Percentiles rank a stretch among this genome's conserved stretches.
These are phyloP conservation scores for Beauveria caledonica DNA, from an alignment of 2,329 filamentous ascomycete genomes.

Conservation along the genomic window DNA sequence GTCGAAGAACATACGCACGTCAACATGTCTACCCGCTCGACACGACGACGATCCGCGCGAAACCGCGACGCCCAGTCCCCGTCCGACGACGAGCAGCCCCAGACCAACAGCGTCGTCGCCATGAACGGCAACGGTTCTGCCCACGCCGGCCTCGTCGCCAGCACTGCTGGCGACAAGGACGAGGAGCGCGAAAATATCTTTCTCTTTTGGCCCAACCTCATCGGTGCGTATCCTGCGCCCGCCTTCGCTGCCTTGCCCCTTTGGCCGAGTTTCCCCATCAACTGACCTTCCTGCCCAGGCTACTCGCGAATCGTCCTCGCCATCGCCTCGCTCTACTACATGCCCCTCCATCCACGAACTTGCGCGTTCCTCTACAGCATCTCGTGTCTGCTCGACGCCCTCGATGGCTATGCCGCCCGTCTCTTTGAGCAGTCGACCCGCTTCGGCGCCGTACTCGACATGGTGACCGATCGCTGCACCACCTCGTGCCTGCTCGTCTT, in stretches of 20 bases:
- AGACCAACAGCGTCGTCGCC: constrained; percentile 12
- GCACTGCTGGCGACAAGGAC: constrained; percentile 21
- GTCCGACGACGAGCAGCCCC: constrained; percentile 2
- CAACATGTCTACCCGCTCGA: constrained; percentile 31
- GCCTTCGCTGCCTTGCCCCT: neutral
- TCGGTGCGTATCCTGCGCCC: constrained; percentile 46
- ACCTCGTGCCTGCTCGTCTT: constrained; percentile 93
- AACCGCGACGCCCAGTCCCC: constrained; percentile 15
- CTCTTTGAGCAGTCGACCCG: constrained; percentile 82
- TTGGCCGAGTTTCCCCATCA: too few relatives aligned
- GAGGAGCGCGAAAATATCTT: constrained; percentile 64
- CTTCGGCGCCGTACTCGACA: constrained; percentile 94
- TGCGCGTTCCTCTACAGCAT: constrained; percentile 87
- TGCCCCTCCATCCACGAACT: constrained; percentile 95
- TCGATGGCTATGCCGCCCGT: constrained; percentile 83
- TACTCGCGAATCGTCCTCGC: constrained; percentile 74
- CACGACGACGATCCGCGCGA: constrained; percentile 30
- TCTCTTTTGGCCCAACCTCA: constrained; percentile 72
- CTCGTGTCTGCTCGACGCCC: constrained; percentile 88
- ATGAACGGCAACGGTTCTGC: constrained; percentile 41
- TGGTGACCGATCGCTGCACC: constrained; percentile 98
- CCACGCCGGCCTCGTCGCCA: constrained; percentile 23
- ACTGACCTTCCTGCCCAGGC: constrained; percentile 29
- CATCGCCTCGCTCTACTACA: constrained; percentile 92
- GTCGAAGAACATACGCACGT: neutral